Base-by-base conservation (phyloP, 148 eudicot genomes). In the Fagopyrum esculentum region DNA sequence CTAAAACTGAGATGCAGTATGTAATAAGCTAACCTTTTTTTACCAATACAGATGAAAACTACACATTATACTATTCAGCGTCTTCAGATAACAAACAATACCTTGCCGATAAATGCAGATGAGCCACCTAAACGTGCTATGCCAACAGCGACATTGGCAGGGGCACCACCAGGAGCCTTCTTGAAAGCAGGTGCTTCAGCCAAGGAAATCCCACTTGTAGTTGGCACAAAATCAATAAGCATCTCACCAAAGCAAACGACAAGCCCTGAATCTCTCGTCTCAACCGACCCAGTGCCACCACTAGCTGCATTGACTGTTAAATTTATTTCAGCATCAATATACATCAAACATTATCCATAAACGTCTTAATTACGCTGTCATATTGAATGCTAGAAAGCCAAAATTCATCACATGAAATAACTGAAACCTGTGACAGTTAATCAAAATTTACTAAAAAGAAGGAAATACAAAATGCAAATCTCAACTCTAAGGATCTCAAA, bases 171-270 rank as follows among this genome's bases (percentile, higher is more conserved):
- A 13, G 99, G 90, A 80, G 98, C 99, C 77, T 96, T 96, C 76
- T 96, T 89, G 64, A 96, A 96, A 6, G 99, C 99, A 51, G 99
- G 94, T 48, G 99, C 97, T 78, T 96, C 86, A 35, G 99, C 94
- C 80, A 96, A 84, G 19, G 98, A 86, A 60, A 96, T 81, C 46
- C 98, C 99, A 78, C 86, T 96, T 73, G 80, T 81, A 22, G 99
- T 92, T 68, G 99, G 98, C 43, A 96, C 99, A 77, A 96, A 96
- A 80, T 96, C 99, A 45, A 96, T 96, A 48, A 96, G 87, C 97
- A 96, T 89, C 87, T 96, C 99, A 69, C 99, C 99, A 76, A 96
- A 96, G 86, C 99, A 96, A 72, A 96, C 98, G 80, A 96, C 99
- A 60, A 89, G 97, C 15, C 91, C 77, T 47, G 89, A 86, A 11